Evolutionary conservation across 108 stramenopile genomes (phyloP).

Genomic region (Ochromonas danica): DNA sequence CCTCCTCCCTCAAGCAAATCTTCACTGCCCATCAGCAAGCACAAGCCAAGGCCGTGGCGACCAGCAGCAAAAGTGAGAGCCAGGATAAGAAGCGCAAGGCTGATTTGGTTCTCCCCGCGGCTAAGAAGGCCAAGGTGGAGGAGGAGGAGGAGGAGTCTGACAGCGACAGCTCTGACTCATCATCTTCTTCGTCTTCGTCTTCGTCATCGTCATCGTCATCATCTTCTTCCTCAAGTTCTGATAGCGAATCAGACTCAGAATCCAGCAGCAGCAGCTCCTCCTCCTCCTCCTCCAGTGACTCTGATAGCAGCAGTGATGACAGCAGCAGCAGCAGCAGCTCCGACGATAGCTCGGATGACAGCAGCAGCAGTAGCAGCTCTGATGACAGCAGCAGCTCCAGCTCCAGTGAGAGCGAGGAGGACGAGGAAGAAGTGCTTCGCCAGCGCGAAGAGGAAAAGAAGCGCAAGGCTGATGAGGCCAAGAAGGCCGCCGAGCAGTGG

Average conservation of each 20-base stretch:
- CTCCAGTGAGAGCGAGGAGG: conserved; percentile 34
- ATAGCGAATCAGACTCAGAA: conserved; percentile 20
- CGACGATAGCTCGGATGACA: conserved; percentile 34
- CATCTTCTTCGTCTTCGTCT: conserved; percentile 39
- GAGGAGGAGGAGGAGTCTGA: conserved; percentile 28
- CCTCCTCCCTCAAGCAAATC: conserved; percentile 7
- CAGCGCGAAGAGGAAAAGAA: conserved; percentile 46
- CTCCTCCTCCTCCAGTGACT: too few relatives aligned
- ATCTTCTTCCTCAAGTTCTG: conserved; percentile 25
- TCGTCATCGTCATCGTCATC: conserved; percentile 30
- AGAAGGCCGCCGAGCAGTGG: conserved; percentile 58
- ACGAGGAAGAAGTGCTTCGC: conserved; percentile 51
- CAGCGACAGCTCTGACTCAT: conserved; percentile 6
- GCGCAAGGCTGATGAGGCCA: conserved; percentile 54
- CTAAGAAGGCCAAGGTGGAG: conserved; percentile 27
- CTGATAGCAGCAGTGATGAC: neutral
- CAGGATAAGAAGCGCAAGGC: conserved; percentile 22
- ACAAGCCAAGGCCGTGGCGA: neutral
- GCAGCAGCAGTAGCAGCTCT: neutral
- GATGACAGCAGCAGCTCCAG: conserved; percentile 18
- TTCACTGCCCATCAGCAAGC: neutral
- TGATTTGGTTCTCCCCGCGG: conserved; percentile 6
- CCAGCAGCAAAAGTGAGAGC: conserved; percentile 4
- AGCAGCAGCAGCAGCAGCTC: conserved; percentile 32
- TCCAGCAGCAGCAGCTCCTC: too few relatives aligned